Base-by-base conservation (phyloP, 495 filamentous ascomycete species). In the Penicillium salamii region DNA sequence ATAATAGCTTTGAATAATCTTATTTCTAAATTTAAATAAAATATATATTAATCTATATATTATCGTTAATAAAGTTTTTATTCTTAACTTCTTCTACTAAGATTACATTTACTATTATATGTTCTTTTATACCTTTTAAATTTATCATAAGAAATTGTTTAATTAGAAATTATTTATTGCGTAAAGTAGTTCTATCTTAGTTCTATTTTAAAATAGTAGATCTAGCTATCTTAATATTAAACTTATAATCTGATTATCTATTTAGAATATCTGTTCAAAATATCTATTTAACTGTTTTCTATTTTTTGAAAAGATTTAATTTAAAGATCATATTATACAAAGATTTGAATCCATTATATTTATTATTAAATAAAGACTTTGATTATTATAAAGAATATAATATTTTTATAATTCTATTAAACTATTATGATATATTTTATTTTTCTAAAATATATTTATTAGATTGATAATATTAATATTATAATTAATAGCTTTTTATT, bases 401-500 rank as follows among this genome's bases (percentile, higher is more conserved):
- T 53, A 35, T 58, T 63, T n/a, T 52, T 37, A 21, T 64, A 24
- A 40, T 67, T 54, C 1, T 31, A 57, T 24, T 49, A 49, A 7
- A 61, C 49, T 3, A 48, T 48, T 5, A 60, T 18, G 17, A 23
- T 13, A 13, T 63, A 17, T 4, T 47, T 32, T 18, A 19, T 35
- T 41, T 34, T 44, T 42, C 54, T 33, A 0, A 72, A 34, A 12
- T 68, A 50, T 13, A 38, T 42, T 40, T 61, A 42, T 55, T 50
- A 74, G 21, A 55, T 19, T 19, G 67, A 36, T 11, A 71, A 61
- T 26, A 38, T 40, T 42, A 32, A 34, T 2, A 68, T 62, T 11
- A 64, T 62, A 7, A 44, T 53, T 7, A 70, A 35, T 5, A 68
- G 31, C 37, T 63, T 58, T 34, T 66, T 62, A 29, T 71, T 41